These are phyloP conservation scores for Tylopilus sp. DNA, from an alignment of 1,284 basidiomycete genomes.

Conservation along the genomic window DNA sequence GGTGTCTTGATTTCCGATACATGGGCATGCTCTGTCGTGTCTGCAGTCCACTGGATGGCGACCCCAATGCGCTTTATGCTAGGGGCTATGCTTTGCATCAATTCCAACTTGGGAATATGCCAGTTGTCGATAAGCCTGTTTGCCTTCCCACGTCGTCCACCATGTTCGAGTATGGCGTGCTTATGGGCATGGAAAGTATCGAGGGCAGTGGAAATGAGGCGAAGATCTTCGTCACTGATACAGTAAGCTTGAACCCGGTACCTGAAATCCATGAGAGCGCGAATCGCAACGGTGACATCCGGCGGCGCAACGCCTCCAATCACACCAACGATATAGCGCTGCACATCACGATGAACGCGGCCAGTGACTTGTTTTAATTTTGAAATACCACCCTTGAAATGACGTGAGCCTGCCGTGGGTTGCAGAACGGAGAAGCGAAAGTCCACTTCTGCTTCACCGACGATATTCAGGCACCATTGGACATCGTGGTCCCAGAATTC, in stretches of 20 bases:
- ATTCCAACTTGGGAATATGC: constrained; percentile 40
- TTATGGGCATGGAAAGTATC: constrained; percentile 18
- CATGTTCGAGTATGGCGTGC: constrained; percentile 16
- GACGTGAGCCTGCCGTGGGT: constrained; percentile 2
- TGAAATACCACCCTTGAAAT: constrained; percentile 13
- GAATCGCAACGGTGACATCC: constrained; percentile 36
- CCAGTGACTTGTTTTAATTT: constrained; percentile 11
- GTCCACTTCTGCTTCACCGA: constrained; percentile 5
- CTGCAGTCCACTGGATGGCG: no score
- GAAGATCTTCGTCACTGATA: constrained; percentile 13
- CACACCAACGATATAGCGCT: constrained; percentile 29
- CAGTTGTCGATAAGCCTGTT: neutral
- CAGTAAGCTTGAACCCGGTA: neutral
- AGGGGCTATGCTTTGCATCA: constrained; percentile 31
- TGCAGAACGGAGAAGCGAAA: constrained; percentile 11
- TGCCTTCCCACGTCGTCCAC: neutral
- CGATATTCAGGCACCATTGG: constrained; percentile 9
- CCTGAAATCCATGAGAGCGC: constrained; percentile 36
- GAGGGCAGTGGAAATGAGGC: neutral
- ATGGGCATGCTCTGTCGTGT: no score
- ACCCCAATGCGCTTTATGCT: no score
- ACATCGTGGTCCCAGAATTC: constrained; percentile 15
- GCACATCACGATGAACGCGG: neutral
- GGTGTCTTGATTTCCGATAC: no score
- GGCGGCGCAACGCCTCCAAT: constrained; percentile 36